A percentile compares a stretch with the other conserved stretches of the same genome.
Conservation (phyloP, 2,329 filamentous ascomycete species). For the Ascochyta pisi region DNA sequence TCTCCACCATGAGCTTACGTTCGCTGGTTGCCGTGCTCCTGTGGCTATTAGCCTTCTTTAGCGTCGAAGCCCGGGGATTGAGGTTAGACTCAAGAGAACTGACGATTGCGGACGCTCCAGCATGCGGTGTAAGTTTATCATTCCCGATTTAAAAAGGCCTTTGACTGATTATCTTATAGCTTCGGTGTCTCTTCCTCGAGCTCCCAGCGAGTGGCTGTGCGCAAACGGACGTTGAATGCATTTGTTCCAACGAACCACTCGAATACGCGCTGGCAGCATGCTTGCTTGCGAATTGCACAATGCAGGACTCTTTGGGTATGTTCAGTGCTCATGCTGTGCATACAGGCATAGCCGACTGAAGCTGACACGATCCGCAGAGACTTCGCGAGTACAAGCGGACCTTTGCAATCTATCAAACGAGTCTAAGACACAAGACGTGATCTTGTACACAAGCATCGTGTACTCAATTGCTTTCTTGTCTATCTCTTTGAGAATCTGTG, state of each 20-base stretch:
- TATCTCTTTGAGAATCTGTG: constrained; percentile 16
- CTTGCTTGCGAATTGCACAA: constrained; percentile 37
- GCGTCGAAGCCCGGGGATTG: not conserved
- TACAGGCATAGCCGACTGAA: not conserved
- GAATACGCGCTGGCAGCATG: constrained; percentile 23
- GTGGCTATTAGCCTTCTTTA: constrained; percentile 6
- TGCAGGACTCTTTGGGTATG: constrained; percentile 30
- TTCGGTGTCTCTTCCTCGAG: constrained; percentile 19
- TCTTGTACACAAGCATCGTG: constrained; percentile 23
- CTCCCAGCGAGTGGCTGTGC: constrained; percentile 24
- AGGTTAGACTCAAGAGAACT: constrained; percentile 9
- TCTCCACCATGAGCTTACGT: constrained; percentile 7
- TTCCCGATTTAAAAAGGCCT: too few species aligned
- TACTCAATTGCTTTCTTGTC: constrained; percentile 24
- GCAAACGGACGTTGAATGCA: constrained; percentile 23
- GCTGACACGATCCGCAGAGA: constrained; percentile 4
- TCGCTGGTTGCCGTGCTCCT: constrained; percentile 12
- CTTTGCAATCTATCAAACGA: constrained; percentile 30
- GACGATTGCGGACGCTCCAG: constrained; percentile 18
- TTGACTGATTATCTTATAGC: not conserved
- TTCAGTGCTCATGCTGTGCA: not conserved
- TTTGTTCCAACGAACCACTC: constrained; percentile 22
- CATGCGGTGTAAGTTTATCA: constrained; percentile 18
- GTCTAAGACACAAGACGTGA: constrained; percentile 21
- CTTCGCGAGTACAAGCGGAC: constrained; percentile 26